Conservation (phyloP, 1,139 yeast genomes). For the Entelexis paramagnoliae region DNA sequence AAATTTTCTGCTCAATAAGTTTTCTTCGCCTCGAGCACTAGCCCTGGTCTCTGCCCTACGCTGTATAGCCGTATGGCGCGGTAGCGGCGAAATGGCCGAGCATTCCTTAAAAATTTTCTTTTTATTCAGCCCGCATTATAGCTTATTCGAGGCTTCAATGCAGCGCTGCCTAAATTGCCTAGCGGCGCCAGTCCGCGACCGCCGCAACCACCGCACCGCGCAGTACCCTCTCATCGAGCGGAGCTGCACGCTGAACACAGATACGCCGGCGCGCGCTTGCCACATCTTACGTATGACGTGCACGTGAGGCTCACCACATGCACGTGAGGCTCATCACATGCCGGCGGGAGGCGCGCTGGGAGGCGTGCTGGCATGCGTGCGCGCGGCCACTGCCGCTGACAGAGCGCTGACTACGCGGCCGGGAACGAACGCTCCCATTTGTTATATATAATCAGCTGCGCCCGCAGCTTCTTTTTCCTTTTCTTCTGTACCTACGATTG, state of each 20-base stretch:
- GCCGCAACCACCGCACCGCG: too few species aligned
- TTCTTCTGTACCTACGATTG: neutral
- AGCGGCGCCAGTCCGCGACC: neutral
- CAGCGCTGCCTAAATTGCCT: too few species aligned
- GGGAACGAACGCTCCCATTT: neutral
- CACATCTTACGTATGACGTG: neutral
- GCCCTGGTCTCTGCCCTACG: slow-evolving; percentile 3
- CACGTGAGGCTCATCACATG: too few species aligned
- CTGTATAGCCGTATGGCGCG: neutral
- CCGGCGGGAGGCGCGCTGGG: too few species aligned
- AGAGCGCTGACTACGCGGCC: neutral
- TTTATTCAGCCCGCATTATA: too few species aligned
- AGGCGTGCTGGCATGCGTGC: neutral
- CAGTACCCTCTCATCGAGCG: too few species aligned
- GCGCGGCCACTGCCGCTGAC: neutral
- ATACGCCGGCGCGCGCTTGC: neutral
- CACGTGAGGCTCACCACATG: too few species aligned
- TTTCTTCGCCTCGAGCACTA: neutral
- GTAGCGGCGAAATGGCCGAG: neutral
- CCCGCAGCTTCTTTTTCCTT: neutral
- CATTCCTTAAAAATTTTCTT: too few species aligned
- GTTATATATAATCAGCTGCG: neutral
- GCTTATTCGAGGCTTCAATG: too few species aligned
- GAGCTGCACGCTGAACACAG: neutral
- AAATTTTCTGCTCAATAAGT: neutral